phyloP scores from a whole-genome alignment of 805 yeast genomes.

The Osmozyma mogii region DNA sequence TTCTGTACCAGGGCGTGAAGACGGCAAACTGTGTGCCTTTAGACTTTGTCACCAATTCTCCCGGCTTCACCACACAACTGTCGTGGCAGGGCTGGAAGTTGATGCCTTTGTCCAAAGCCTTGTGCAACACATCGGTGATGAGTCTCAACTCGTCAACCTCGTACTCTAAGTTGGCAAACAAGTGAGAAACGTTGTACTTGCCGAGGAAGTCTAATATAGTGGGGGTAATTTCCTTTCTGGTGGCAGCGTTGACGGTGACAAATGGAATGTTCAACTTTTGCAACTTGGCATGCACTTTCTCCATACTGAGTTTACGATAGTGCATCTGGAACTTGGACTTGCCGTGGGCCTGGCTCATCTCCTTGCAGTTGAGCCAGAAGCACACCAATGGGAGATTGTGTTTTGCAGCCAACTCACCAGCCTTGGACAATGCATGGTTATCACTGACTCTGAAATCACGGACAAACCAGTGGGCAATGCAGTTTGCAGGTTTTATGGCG shows the following conservation, averaged over 20 bases:
- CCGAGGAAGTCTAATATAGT: conserved; percentile 14
- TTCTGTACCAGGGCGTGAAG: conserved; percentile 37
- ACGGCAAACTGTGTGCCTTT: conserved; percentile 34
- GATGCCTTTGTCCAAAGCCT: conserved; percentile 10
- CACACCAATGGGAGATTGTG: conserved; percentile 28
- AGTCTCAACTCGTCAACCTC: conserved; percentile 39
- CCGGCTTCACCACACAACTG: conserved; percentile 36
- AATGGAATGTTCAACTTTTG: conserved; percentile 30
- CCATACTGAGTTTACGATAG: conserved; percentile 28
- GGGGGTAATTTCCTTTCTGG: conserved; percentile 20
- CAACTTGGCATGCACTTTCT: conserved; percentile 22
- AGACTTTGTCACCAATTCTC: conserved; percentile 23
- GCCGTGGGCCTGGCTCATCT: conserved; percentile 34
- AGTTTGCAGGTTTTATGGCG: conserved; percentile 9
- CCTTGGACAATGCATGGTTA: conserved; percentile 33
- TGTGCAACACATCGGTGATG: conserved; percentile 12
- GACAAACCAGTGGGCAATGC: conserved; percentile 39
- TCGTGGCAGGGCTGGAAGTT: conserved; percentile 27
- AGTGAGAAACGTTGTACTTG: conserved; percentile 16
- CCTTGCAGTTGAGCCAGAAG: conserved; percentile 33
- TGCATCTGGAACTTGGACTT: conserved; percentile 36
- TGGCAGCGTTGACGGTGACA: conserved; percentile 29
- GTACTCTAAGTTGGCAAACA: conserved; percentile 33
- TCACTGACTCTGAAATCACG: conserved; percentile 40
- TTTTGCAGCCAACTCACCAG: conserved; percentile 23